phyloP scores from a whole-genome alignment of 306 rosid species.

The Carpinus fangiana region DNA sequence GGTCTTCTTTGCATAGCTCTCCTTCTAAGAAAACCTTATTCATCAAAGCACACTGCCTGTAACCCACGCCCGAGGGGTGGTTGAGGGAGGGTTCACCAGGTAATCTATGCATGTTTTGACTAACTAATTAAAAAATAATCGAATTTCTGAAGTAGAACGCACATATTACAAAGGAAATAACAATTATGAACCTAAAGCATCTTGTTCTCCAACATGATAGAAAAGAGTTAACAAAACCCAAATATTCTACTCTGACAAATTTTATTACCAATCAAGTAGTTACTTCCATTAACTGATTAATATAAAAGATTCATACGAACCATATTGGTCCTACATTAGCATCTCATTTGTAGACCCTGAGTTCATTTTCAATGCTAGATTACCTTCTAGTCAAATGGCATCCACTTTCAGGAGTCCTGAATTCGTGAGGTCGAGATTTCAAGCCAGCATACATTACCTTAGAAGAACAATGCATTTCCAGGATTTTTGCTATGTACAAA shows the following conservation, averaged over 20 bases:
- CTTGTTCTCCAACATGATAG: not conserved
- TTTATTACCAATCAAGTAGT: not conserved
- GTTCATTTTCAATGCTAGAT: not conserved
- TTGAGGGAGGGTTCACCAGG: too few species aligned
- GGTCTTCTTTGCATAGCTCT: too few species aligned
- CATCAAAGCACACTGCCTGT: too few species aligned
- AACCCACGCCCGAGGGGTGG: too few species aligned
- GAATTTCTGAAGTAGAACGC: too few species aligned
- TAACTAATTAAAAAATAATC: too few species aligned
- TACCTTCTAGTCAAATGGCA: not conserved
- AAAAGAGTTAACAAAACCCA: not conserved
- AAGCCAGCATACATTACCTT: not conserved
- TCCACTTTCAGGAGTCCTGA: not conserved
- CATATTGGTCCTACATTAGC: too few species aligned
- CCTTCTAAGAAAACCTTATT: too few species aligned
- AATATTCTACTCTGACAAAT: not conserved
- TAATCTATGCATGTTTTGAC: too few species aligned
- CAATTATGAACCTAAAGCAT: too few species aligned
- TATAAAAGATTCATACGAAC: not conserved
- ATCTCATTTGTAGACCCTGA: not conserved
- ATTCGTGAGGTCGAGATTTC: not conserved
- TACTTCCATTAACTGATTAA: not conserved
- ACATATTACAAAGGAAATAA: too few species aligned
- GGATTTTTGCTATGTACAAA: not conserved
- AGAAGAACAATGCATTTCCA: not conserved